Percentiles rank a stretch among this genome's conserved stretches.
phyloP scores from a whole-genome alignment of 2,329 filamentous ascomycete species.

The Coniochaeta sp. region DNA sequence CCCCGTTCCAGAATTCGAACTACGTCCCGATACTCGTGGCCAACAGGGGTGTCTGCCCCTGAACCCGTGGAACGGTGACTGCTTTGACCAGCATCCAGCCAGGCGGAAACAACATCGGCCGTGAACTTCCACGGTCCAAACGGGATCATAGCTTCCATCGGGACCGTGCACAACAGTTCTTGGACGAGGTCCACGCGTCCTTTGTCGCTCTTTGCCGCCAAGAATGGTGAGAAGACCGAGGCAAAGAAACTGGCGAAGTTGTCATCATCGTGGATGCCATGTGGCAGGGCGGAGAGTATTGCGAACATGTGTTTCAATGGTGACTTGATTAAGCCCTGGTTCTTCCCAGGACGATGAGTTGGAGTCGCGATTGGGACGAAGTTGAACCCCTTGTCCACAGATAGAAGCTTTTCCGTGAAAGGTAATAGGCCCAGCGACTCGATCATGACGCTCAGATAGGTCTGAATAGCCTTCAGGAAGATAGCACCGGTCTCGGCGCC shows the following conservation, averaged over 20 bases:
- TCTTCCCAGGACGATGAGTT: slow-evolving; percentile 50
- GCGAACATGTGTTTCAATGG: slow-evolving; percentile 61
- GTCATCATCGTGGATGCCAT: slow-evolving; percentile 38
- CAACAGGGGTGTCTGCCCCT: slow-evolving; percentile 37
- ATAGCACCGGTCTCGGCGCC: slow-evolving; percentile 37
- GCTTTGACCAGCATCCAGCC: slow-evolving; percentile 31
- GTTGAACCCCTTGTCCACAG: slow-evolving; percentile 41
- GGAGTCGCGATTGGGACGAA: slow-evolving; percentile 60
- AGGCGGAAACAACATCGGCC: slow-evolving; percentile 34
- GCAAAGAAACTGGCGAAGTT: slow-evolving; percentile 37
- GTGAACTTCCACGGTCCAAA: slow-evolving; percentile 45
- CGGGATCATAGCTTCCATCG: slow-evolving; percentile 34
- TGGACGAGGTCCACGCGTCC: slow-evolving; percentile 36
- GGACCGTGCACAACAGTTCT: slow-evolving; percentile 43
- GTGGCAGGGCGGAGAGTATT: slow-evolving; percentile 45
- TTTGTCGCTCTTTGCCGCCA: slow-evolving; percentile 38
- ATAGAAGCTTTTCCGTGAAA: slow-evolving; percentile 55
- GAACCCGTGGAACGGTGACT: slow-evolving; percentile 31
- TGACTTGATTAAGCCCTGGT: slow-evolving; percentile 41
- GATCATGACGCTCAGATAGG: slow-evolving; percentile 40
- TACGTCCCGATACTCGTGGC: slow-evolving; percentile 63
- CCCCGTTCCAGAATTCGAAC: slow-evolving; percentile 61
- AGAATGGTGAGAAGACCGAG: slow-evolving; percentile 50
- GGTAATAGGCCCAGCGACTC: slow-evolving; percentile 48
- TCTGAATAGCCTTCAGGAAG: slow-evolving; percentile 47